Evolutionary conservation across 345 rosid genomes (phyloP).

Genomic region (Moringa oleifera): DNA sequence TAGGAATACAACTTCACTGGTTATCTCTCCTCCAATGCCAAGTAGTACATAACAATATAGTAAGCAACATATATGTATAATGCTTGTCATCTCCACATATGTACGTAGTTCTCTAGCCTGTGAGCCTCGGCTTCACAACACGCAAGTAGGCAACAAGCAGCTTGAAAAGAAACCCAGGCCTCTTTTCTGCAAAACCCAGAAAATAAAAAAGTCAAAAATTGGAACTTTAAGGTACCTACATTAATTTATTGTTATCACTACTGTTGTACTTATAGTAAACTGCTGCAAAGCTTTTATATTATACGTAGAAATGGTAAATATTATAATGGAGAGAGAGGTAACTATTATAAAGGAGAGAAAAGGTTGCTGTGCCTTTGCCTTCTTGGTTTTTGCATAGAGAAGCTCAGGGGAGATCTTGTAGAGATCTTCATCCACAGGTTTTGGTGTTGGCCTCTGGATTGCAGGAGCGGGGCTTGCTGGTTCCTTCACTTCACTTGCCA

Average conservation of each 20-base stretch:
- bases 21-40: too few species aligned
- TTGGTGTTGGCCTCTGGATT: conserved; percentile 35
- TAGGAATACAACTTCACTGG: too few species aligned
- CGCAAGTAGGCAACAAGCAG: conserved; percentile 69
- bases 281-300: too few species aligned
- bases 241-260: too few species aligned
- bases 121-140: conserved; percentile 27
- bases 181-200: conserved; percentile 58
- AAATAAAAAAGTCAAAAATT: background rate
- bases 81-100: background rate
- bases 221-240: background rate
- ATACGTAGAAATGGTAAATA: background rate
- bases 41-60: background rate
- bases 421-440: conserved; percentile 88
- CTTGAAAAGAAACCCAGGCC: conserved; percentile 67
- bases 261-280: too few species aligned
- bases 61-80: background rate
- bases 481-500: conserved; percentile 19
- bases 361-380: conserved; percentile 23
- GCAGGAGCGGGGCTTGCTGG: conserved; percentile 21
- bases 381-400: conserved; percentile 53
- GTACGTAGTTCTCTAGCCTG: background rate
- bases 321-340: too few species aligned
- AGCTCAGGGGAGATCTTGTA: conserved; percentile 78
- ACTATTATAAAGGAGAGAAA: too few species aligned